These are phyloP conservation scores for Mollisia scopiformis DNA, from an alignment of 2,329 filamentous ascomycete species.

Conservation along the genomic window DNA sequence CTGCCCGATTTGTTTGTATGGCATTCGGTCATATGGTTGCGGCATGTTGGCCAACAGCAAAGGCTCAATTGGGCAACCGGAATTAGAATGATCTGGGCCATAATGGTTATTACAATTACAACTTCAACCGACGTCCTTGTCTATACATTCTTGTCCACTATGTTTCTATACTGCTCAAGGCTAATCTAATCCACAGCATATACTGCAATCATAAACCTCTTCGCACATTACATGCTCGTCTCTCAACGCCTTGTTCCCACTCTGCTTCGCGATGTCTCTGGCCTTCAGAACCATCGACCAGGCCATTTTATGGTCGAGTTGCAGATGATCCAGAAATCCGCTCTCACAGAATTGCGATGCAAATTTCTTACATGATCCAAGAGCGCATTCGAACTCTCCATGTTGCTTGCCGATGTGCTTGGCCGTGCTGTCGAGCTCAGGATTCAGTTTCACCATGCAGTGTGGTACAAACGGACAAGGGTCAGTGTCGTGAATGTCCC, in stretches of 20 bases:
- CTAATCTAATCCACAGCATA: not conserved
- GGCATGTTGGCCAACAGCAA: too few species aligned
- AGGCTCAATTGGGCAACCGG: too few species aligned
- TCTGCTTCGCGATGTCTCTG: not conserved
- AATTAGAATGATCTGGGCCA: too few species aligned
- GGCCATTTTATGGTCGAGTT: not conserved
- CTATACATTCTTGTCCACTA: not conserved
- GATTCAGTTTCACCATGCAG: not conserved
- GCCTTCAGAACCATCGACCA: not conserved
- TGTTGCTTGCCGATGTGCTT: not conserved
- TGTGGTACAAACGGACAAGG: not conserved
- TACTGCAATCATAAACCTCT: not conserved
- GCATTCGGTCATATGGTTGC: too few species aligned
- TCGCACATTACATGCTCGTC: not conserved
- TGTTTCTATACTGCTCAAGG: not conserved
- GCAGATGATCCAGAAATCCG: not conserved
- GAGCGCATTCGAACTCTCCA: not conserved
- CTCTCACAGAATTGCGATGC: not conserved
- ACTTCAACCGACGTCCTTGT: too few species aligned
- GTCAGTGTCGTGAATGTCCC: constrained; percentile 1
- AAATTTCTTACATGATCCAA: not conserved
- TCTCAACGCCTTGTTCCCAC: not conserved
- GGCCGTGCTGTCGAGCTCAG: not conserved
- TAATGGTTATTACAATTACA: too few species aligned
- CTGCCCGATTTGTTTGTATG: too few species aligned